Evolutionary conservation across 345 rosid genomes (phyloP).

Genomic region (Populus euphratica): DNA sequence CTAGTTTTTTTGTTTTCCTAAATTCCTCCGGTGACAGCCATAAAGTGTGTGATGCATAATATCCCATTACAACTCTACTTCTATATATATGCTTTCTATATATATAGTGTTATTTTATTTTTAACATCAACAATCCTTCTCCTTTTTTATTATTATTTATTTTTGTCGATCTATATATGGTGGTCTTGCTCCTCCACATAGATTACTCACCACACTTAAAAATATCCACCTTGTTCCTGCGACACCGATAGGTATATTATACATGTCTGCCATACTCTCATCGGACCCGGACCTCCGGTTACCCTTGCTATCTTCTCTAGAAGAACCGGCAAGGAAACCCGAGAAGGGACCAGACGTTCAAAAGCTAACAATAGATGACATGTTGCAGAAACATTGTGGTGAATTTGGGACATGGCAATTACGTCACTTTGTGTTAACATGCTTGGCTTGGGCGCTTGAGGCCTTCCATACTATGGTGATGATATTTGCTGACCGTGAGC

Average conservation of each 20-base stretch:
- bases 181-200: neutral
- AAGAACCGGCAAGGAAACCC: slow-evolving; percentile 12
- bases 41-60: neutral
- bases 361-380: slow-evolving; percentile 65
- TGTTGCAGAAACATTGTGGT: slow-evolving; percentile 74
- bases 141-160: too few species aligned
- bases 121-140: too few species aligned
- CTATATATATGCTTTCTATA: neutral
- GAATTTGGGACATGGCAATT: slow-evolving; percentile 90
- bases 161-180: neutral
- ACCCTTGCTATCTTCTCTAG: slow-evolving; percentile 27
- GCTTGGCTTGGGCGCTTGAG: slow-evolving; percentile 89
- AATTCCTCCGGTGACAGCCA: neutral
- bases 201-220: too few species aligned
- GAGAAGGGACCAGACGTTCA: slow-evolving; percentile 7
- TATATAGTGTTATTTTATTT: neutral
- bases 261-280: slow-evolving; percentile 11
- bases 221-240: too few species aligned
- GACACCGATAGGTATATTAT: neutral
- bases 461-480: slow-evolving; percentile 93
- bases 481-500: slow-evolving; percentile 87
- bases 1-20: neutral
- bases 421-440: slow-evolving; percentile 72
- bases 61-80: neutral
- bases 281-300: slow-evolving; percentile 22